A percentile compares a stretch with the other conserved stretches of the same genome.
phyloP scores from a whole-genome alignment of 2,329 filamentous ascomycete species.

The Clonostachys rosea region DNA sequence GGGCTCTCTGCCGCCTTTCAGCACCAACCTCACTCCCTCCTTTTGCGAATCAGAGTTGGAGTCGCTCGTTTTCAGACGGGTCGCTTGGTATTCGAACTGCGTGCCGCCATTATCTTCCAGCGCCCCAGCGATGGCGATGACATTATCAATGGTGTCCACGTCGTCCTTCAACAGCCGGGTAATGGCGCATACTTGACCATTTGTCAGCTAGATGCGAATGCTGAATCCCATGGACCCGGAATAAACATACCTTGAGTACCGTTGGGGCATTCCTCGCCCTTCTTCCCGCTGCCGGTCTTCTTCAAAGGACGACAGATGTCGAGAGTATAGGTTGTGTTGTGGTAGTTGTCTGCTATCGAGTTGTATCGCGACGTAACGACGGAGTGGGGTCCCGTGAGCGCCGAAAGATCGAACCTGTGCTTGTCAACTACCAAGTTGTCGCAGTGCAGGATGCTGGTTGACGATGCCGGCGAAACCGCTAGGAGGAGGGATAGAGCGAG shows the following conservation, averaged over 20 bases:
- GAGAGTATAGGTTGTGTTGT: constrained; percentile 76
- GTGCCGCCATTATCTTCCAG: constrained; percentile 54
- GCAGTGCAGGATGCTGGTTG: constrained; percentile 51
- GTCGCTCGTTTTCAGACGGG: constrained; percentile 60
- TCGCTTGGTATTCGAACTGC: constrained; percentile 60
- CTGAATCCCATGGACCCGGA: not conserved
- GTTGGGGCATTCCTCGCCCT: constrained; percentile 59
- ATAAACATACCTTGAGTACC: constrained; percentile 58
- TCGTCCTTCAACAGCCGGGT: constrained; percentile 49
- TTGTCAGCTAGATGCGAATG: not conserved
- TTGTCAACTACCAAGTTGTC: constrained; percentile 53
- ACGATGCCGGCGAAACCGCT: constrained; percentile 28
- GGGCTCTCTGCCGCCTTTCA: constrained; percentile 55
- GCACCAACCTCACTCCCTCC: constrained; percentile 67
- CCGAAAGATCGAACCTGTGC: constrained; percentile 58
- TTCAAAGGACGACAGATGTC: constrained; percentile 70
- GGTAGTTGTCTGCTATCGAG: constrained; percentile 41
- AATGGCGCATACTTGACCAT: constrained; percentile 66
- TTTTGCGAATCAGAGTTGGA: constrained; percentile 60
- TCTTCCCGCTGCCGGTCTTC: constrained; percentile 49
- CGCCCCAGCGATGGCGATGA: constrained; percentile 72
- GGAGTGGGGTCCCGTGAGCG: constrained; percentile 63
- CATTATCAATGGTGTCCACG: constrained; percentile 43
- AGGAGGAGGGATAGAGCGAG: constrained; percentile 24
- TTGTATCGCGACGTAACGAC: constrained; percentile 56